Percentiles rank a stretch among this genome's conserved stretches.
Conservation (phyloP, 148 eudicot species). For the Hydrangea macrophylla region DNA sequence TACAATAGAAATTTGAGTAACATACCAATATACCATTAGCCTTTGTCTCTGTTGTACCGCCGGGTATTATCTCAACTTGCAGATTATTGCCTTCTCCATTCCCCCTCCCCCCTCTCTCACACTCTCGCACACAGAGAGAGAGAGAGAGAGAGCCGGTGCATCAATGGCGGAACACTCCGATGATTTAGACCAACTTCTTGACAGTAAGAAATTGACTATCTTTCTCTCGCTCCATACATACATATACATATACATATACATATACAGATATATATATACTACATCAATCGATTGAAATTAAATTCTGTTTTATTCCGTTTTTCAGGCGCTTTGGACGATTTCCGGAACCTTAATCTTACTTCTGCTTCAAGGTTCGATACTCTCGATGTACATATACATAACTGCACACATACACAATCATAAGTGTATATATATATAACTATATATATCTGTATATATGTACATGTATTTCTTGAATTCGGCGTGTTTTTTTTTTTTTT, state of each 20-base stretch:
- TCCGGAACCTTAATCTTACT: constrained; percentile 69
- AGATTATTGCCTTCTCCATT: too few relatives aligned
- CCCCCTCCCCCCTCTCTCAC: too few relatives aligned
- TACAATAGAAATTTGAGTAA: too few relatives aligned
- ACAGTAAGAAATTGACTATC: constrained; percentile 43
- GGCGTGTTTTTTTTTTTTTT: neutral
- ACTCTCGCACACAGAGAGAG: neutral
- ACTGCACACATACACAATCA: neutral
- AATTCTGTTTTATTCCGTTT: too few relatives aligned
- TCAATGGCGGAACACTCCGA: constrained; percentile 64
- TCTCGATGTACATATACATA: neutral
- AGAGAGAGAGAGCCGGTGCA: neutral
- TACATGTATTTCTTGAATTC: too few relatives aligned
- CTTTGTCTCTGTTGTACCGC: too few relatives aligned
- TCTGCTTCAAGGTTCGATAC: constrained; percentile 47
- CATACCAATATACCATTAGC: too few relatives aligned
- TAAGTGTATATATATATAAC: neutral
- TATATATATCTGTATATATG: too few relatives aligned
- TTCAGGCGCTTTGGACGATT: constrained; percentile 98
- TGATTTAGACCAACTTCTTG: constrained; percentile 75
- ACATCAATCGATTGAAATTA: too few relatives aligned
- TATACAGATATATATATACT: neutral
- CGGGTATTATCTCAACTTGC: too few relatives aligned
- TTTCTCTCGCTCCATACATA: neutral
- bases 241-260: neutral